Percentiles rank a stretch among this genome's conserved stretches.
Evolutionary conservation across 177 flowering plant species (phyloP).

Genomic region (Vitis hybrid): DNA sequence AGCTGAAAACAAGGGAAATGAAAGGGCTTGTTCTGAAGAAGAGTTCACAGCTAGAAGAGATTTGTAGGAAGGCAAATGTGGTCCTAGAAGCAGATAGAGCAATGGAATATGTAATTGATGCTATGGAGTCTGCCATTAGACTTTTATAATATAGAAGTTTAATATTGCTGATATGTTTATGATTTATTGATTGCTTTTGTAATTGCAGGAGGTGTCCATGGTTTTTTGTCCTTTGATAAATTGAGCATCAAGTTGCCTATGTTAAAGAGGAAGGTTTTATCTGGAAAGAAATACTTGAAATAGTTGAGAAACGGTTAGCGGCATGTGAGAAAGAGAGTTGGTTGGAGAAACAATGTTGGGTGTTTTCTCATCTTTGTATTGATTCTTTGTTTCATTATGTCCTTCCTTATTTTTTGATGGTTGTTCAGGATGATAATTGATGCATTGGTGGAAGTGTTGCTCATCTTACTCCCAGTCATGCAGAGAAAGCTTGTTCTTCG

Average conservation of each 20-base stretch:
- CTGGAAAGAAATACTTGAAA: constrained; percentile 67
- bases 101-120: constrained; percentile 65
- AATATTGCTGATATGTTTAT: not conserved
- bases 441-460: constrained; percentile 72
- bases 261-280: constrained; percentile 65
- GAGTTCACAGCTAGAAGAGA: constrained; percentile 80
- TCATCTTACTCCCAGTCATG: constrained; percentile 68
- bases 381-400: not conserved
- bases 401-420: constrained; percentile 1
- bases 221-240: constrained; percentile 54
- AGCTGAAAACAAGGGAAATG: constrained; percentile 89
- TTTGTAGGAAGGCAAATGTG: constrained; percentile 79
- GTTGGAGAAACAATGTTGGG: constrained; percentile 66
- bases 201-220: constrained; percentile 49
- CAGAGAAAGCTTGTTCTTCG: constrained; percentile 70
- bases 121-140: constrained; percentile 72
- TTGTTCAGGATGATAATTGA: constrained; percentile 63
- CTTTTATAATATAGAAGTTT: not conserved
- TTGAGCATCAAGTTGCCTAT: constrained; percentile 53
- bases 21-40: constrained; percentile 91
- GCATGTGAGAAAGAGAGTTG: constrained; percentile 75
- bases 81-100: constrained; percentile 51
- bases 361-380: not conserved
- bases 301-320: constrained; percentile 61
- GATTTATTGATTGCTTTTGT: not conserved